Evolutionary conservation across 768 basidiomycete genomes (phyloP).

Genomic region (Cantharellus anzutake): DNA sequence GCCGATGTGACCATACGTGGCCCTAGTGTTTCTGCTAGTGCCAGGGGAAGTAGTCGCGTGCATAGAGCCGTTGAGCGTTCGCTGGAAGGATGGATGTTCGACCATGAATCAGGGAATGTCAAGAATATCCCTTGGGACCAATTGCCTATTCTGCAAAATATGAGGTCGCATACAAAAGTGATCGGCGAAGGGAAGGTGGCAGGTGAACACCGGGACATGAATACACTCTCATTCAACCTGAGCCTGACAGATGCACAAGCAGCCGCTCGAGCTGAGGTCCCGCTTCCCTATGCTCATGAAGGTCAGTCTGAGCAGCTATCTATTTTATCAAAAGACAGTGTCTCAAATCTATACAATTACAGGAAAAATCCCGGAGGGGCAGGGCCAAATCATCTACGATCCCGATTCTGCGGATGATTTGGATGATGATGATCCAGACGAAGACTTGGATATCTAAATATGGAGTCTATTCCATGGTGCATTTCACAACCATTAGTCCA

Average conservation of each 20-base stretch:
- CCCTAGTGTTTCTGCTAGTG: neutral
- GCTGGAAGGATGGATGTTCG: constrained; percentile 31
- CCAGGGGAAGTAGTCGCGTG: neutral
- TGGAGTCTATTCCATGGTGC: neutral
- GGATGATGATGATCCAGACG: constrained; percentile 92
- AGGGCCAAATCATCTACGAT: constrained; percentile 50
- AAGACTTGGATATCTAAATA: constrained; percentile 45
- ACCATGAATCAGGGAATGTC: neutral
- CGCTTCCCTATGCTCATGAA: constrained; percentile 80
- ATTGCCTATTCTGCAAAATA: constrained; percentile 2
- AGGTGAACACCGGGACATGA: constrained; percentile 22
- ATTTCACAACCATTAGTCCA: no score
- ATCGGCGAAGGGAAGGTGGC: neutral
- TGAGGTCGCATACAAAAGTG: neutral
- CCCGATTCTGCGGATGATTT: constrained; percentile 89
- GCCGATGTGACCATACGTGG: no score
- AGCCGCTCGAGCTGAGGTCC: constrained; percentile 58
- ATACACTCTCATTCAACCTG: constrained; percentile 75
- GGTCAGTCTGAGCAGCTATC: constrained; percentile 22
- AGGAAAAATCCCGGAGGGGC: constrained; percentile 1
- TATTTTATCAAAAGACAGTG: neutral
- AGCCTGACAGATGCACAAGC: constrained; percentile 67
- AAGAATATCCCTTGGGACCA: neutral
- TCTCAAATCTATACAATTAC: neutral
- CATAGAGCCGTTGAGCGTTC: constrained; percentile 16